Base-by-base conservation (phyloP, 208 protist genomes). In the Wallacemonas sp. region DNA sequence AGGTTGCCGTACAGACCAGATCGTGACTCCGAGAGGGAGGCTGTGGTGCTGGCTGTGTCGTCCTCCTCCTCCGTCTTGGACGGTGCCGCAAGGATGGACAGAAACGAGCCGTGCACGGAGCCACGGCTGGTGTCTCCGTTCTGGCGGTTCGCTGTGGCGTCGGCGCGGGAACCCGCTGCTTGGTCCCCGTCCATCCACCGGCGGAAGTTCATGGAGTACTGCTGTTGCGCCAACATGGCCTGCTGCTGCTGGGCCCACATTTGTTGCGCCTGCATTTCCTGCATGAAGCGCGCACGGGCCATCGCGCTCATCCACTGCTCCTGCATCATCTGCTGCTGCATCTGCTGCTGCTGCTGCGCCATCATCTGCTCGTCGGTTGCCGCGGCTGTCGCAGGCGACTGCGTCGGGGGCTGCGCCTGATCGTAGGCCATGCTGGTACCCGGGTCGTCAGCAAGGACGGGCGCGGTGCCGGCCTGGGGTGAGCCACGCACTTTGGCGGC, bases 161-260 rank as follows among this genome's bases (percentile, higher is more conserved):
- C n/a, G n/a, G n/a, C 36, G 36, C 17, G 52, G 12, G 52, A 14
- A 17, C 30, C 30, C 5, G 26, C 30, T 4, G 32, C 4, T 16
- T 27, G 30, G 30, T 38, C 29, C 11, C 52, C 52, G 3, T 39
- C 52, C 29, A 58, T 34, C 52, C 52, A 58, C 52, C 52, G 9
- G 3, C 52, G 52, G 32, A n/a, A 24, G 19, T 39, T 58, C 21
- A 41, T 16, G 6, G 34, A 8, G 52, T 58, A 58, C 52, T 58
- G 52, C 43, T 64, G 26, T 12, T 47, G 41, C 14, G 5, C 17
- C 5, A 23, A 36, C 11, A 41, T 41, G 6, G 36, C 41, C 38
- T 36, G 58, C 43, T 47, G 58, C 24, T 47, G 39, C 39, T 64
- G 36, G 29, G 38, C 38, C 52, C 52, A 58, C 52, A 58, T 41